Percentiles rank a stretch among this genome's conserved stretches.
Evolutionary conservation across 768 basidiomycete genomes (phyloP).

Genomic region (Mycena olivaceomarginata): DNA sequence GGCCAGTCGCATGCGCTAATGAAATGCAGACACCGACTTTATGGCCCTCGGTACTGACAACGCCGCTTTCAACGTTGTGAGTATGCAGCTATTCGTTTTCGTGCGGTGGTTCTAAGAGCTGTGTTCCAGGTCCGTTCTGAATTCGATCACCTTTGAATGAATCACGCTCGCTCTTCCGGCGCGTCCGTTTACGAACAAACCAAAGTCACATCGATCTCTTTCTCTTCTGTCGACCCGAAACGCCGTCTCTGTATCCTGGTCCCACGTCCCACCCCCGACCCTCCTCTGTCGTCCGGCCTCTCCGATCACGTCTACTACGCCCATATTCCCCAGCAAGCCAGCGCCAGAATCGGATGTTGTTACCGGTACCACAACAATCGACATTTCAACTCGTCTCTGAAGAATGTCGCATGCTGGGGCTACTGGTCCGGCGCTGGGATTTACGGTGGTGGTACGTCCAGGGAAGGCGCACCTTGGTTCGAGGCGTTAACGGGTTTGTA

Average conservation of each 20-base stretch:
- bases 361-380: constrained; percentile 74
- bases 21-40: constrained; percentile 73
- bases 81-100: constrained; percentile 45
- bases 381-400: constrained; percentile 79
- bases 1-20: constrained; percentile 1
- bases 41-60: constrained; percentile 72
- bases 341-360: constrained; percentile 42
- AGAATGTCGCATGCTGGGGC: constrained; percentile 87
- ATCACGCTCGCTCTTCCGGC: constrained; percentile 72
- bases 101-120: background rate
- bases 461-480: constrained; percentile 80
- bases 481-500: constrained; percentile 80
- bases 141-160: constrained; percentile 75
- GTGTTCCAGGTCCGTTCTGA: constrained; percentile 71
- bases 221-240: constrained; percentile 60
- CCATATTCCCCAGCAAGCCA: constrained; percentile 29
- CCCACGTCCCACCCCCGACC: constrained; percentile 63
- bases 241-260: constrained; percentile 72
- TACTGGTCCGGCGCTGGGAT: constrained; percentile 78
- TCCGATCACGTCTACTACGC: constrained; percentile 54
- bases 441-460: constrained; percentile 69
- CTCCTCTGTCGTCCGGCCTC: constrained; percentile 65
- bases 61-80: constrained; percentile 77
- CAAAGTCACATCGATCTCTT: constrained; percentile 68
- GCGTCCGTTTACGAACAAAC: constrained; percentile 74